Evolutionary conservation across 2,329 filamentous ascomycete genomes (phyloP).

Genomic region (Amphichorda felina): DNA sequence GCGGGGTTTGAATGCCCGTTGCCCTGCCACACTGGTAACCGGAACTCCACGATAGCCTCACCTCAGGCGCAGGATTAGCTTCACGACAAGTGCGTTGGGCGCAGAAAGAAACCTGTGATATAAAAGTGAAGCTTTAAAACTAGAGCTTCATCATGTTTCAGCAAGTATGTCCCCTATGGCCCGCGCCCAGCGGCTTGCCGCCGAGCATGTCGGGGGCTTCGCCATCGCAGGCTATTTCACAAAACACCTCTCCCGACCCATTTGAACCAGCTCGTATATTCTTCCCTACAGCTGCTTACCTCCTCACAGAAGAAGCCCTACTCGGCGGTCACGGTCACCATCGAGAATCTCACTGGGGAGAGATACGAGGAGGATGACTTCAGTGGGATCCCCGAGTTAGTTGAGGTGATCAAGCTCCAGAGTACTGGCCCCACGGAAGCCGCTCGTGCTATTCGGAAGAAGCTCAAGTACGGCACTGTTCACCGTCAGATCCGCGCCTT

Average conservation of each 20-base stretch:
- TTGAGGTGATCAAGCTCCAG: conserved; percentile 89
- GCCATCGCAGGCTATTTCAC: too few relatives aligned
- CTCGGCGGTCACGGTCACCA: conserved; percentile 82
- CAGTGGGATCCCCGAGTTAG: conserved; percentile 82
- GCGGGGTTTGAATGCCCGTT: background rate
- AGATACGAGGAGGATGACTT: conserved; percentile 84
- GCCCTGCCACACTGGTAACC: background rate
- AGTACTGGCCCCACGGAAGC: conserved; percentile 78
- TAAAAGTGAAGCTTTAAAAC: too few relatives aligned
- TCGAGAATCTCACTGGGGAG: conserved; percentile 85
- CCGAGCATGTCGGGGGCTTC: too few relatives aligned
- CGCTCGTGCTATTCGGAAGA: conserved; percentile 86
- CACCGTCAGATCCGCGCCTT: conserved; percentile 86
- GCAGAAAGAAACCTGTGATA: too few relatives aligned
- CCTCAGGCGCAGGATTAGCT: background rate
- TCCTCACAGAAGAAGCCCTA: conserved; percentile 56
- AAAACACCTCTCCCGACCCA: too few relatives aligned
- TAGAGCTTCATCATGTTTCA: conserved; percentile 3
- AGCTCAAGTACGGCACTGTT: conserved; percentile 95
- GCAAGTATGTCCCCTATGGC: conserved; percentile 2
- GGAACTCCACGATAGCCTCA: background rate
- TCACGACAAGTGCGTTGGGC: too few relatives aligned
- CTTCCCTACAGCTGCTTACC: too few relatives aligned
- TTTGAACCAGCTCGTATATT: too few relatives aligned
- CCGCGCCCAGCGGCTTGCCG: too few relatives aligned